A percentile compares a stretch with the other conserved stretches of the same genome.
Evolutionary conservation across 371 early-diverging fungal species (phyloP).

Genomic region (Globomyces sp.): DNA sequence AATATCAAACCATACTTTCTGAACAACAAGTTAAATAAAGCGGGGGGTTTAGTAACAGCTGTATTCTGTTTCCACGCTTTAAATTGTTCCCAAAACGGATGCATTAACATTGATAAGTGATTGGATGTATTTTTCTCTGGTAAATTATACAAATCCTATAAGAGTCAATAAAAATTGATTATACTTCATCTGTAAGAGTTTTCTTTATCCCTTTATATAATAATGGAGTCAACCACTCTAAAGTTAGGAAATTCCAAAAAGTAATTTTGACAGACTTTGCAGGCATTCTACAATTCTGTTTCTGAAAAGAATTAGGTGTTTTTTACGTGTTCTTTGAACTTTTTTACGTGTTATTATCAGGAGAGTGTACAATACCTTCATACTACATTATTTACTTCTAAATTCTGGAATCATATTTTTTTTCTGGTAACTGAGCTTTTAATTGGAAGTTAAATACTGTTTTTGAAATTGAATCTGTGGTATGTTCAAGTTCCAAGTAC

Average conservation of each 20-base stretch:
- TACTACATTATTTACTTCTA: too few species aligned
- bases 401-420: too few species aligned
- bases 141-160: slow-evolving; percentile 20
- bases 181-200: slow-evolving; percentile 12
- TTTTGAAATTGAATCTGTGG: too few species aligned
- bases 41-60: background rate
- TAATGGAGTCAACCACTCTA: slow-evolving; percentile 16
- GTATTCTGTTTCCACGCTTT: background rate
- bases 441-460: too few species aligned
- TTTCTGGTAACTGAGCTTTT: too few species aligned
- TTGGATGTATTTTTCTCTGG: slow-evolving; percentile 9
- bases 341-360: too few species aligned
- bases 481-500: too few species aligned
- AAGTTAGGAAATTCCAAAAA: slow-evolving; percentile 10
- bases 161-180: background rate
- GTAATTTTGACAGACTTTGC: background rate
- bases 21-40: slow-evolving; percentile 13
- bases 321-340: too few species aligned
- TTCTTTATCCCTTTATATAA: slow-evolving; percentile 21
- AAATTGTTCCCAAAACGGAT: slow-evolving; percentile 19
- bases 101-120: slow-evolving; percentile 3
- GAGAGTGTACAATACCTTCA: too few species aligned
- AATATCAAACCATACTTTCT: slow-evolving; percentile 9
- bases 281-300: background rate
- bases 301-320: too few species aligned